Conservation (phyloP, 257 asterid genomes). For the Penstemon davidsonii region DNA sequence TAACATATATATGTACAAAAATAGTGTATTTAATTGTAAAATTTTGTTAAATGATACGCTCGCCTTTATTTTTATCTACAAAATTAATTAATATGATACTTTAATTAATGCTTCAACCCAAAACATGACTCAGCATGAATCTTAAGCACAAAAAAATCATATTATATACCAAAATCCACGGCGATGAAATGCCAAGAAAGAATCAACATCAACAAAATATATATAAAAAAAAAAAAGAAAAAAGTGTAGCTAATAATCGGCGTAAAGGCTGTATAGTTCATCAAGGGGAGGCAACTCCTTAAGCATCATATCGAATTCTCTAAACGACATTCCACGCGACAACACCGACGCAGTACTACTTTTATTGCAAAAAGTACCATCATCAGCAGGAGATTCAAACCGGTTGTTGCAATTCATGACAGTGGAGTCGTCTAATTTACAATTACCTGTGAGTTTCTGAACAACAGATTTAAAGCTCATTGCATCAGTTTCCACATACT, state of each 20-base stretch:
- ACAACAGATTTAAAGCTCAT: constrained; percentile 70
- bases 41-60: too few species aligned
- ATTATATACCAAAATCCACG: not conserved
- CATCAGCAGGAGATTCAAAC: not conserved
- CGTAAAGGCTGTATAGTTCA: constrained; percentile 36
- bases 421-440: constrained; percentile 19
- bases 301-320: constrained; percentile 42
- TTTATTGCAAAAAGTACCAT: not conserved
- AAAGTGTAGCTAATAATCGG: constrained; percentile 6
- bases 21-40: too few species aligned
- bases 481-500: constrained; percentile 61
- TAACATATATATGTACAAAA: too few species aligned
- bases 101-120: too few species aligned
- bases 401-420: not conserved
- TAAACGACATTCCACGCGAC: constrained; percentile 40
- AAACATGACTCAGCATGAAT: too few species aligned
- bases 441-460: constrained; percentile 65
- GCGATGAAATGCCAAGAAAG: not conserved
- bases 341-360: constrained; percentile 21
- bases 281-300: constrained; percentile 39
- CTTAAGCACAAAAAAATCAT: not conserved
- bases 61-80: too few species aligned
- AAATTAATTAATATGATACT: too few species aligned
- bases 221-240: not conserved
- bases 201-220: not conserved